Base-by-base conservation (phyloP, 176 grass and related monocot species). In the Raddia distichophylla region DNA sequence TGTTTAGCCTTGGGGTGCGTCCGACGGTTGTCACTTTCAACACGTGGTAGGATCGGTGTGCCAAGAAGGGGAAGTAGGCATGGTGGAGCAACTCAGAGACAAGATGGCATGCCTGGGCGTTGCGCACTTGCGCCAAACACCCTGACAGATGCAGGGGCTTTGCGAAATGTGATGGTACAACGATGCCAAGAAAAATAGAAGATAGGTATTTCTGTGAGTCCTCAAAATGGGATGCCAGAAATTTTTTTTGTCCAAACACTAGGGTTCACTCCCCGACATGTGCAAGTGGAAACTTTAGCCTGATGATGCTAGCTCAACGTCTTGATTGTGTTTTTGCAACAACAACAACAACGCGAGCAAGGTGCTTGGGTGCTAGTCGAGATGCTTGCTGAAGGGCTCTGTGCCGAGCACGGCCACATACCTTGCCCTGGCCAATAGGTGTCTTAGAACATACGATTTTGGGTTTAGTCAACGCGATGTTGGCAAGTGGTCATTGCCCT, bases 141-240 rank as follows among this genome's bases (percentile, higher is more conserved):
- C 12, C 79, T 93, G 53, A 98, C 95, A 2, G 20, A 98, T 98
- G 92, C 74, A 72, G 58, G 90, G 79, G 0, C 75, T 98, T 35
- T 98, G 90, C 52, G 61, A 74, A 40, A 64, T 63, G 3, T 90
- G 69, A 2, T 83, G 56, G 67, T 82, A 77, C 50, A 84, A 84
- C 10, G 90, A 82, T 2, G 92, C 93, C 48, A 86, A 67, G 92
- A 98, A 95, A 98, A 93, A 83, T 98, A 95, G 27, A 27, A 27
- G 27, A 27, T 27, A 27, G 27, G 27, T 27, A 27, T 27, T 27
- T 27, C 27, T 27, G 27, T 1, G 27, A 27, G 27, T 27, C 27
- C 27, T 27, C 27, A 27, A 27, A 27, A 27, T 27, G 27, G 27
- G 27, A 27, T 27, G 27, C 27, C 27, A 27, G 27, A 27, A 27